phyloP scores from a whole-genome alignment of 805 yeast genomes.

The Metschnikowia borealis region DNA sequence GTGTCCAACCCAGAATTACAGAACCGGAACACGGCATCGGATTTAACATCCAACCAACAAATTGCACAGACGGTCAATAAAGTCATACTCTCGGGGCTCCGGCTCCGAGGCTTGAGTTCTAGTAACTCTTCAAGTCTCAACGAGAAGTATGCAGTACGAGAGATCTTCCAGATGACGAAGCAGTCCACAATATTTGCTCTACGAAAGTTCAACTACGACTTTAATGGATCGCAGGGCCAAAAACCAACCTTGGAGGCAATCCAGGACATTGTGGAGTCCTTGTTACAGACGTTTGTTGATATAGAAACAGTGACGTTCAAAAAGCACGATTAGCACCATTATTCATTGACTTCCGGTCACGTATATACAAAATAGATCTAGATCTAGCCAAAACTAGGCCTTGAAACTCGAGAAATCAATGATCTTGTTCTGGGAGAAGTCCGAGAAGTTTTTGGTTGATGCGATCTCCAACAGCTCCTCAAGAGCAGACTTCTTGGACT shows the following conservation, averaged over 20 bases:
- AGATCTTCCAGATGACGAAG: constrained; percentile 39
- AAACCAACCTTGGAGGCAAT: constrained; percentile 24
- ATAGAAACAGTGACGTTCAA: constrained; percentile 16
- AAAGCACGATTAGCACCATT: neutral
- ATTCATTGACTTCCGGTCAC: neutral
- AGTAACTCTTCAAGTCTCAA: constrained; percentile 20
- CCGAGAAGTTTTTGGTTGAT: constrained; percentile 15
- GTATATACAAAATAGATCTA: neutral
- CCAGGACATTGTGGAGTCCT: constrained; percentile 38
- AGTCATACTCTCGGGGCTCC: constrained; percentile 37
- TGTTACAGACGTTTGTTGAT: constrained; percentile 37
- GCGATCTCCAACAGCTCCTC: constrained; percentile 36
- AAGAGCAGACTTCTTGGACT: constrained; percentile 32
- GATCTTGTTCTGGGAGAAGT: constrained; percentile 13
- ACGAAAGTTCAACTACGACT: constrained; percentile 32
- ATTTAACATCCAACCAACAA: constrained; percentile 27
- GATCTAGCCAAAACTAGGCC: neutral
- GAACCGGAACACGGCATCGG: constrained; percentile 9
- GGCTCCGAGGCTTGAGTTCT: constrained; percentile 37
- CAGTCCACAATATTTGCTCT: constrained; percentile 37
- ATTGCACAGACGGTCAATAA: constrained; percentile 31
- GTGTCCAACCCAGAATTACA: constrained; percentile 7
- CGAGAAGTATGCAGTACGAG: constrained; percentile 35
- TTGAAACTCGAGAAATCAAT: constrained; percentile 10
- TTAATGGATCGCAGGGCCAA: constrained; percentile 14